Percentiles rank a stretch among this genome's conserved stretches.
phyloP scores from a whole-genome alignment of 1,139 yeast genomes.

The Pneumocystis sp. region DNA sequence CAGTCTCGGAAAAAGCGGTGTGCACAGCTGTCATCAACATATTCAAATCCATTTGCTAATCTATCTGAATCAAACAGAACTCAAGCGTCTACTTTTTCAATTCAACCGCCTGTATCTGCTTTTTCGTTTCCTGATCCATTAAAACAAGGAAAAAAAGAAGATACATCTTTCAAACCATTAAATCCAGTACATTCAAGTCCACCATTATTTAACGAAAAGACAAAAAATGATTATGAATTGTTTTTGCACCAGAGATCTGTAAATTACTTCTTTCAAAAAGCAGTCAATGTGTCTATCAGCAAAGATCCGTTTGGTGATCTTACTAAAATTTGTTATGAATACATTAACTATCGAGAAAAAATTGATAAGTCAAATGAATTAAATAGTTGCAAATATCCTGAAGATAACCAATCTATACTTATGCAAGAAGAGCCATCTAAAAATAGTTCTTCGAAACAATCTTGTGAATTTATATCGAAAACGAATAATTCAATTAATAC shows the following conservation, averaged over 20 bases:
- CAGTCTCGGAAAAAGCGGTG: background rate
- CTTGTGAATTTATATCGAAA: background rate
- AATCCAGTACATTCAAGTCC: background rate
- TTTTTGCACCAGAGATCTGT: conserved; percentile 3
- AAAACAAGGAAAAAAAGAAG: background rate
- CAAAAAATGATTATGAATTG: conserved; percentile 4
- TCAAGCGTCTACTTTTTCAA: background rate
- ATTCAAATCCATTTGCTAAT: conserved; percentile 1
- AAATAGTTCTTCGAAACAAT: background rate
- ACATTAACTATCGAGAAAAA: background rate
- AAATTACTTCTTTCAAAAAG: conserved; percentile 4
- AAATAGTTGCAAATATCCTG: background rate
- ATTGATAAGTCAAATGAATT: background rate
- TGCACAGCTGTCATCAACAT: background rate
- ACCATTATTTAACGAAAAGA: background rate
- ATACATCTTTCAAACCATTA: background rate
- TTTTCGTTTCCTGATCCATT: background rate
- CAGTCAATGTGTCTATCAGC: conserved; percentile 3
- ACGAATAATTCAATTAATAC: background rate
- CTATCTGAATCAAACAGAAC: background rate
- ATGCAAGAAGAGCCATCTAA: background rate
- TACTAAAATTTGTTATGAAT: conserved; percentile 1
- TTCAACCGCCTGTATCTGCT: background rate
- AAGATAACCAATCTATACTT: background rate
- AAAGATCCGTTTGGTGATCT: conserved; percentile 7